Conservation (phyloP, 2,329 filamentous ascomycete species). For the Colletotrichum plurivorum region DNA sequence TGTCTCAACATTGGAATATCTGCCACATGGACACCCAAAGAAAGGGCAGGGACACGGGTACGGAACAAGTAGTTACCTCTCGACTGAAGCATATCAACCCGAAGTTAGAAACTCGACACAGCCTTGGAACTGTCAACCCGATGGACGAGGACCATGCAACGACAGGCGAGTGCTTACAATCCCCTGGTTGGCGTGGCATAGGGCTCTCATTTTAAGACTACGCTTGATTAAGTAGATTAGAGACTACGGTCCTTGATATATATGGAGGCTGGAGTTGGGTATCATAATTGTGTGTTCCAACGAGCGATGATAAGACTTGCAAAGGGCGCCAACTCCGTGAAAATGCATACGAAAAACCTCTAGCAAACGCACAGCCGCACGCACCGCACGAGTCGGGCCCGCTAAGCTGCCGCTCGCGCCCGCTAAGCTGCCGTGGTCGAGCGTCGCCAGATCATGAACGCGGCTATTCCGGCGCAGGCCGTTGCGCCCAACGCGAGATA, state of each 20-base stretch:
- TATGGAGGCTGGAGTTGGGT: slow-evolving; percentile 40
- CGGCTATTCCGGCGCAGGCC: slow-evolving; percentile 73
- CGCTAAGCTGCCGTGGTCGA: slow-evolving; percentile 63
- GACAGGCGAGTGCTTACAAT: neutral
- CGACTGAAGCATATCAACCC: too few relatives aligned
- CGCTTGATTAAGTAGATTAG: slow-evolving; percentile 30
- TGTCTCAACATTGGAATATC: too few relatives aligned
- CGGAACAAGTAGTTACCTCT: too few relatives aligned
- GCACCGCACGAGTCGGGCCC: too few relatives aligned
- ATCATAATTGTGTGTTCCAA: slow-evolving; percentile 37
- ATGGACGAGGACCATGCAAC: too few relatives aligned
- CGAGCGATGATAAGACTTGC: slow-evolving; percentile 15
- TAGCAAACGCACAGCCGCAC: neutral
- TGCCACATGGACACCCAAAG: too few relatives aligned
- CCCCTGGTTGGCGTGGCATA: neutral
- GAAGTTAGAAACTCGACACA: too few relatives aligned
- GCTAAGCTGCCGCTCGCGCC: slow-evolving; percentile 51
- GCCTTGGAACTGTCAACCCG: too few relatives aligned
- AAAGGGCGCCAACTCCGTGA: slow-evolving; percentile 33
- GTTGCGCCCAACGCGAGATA: slow-evolving; percentile 88
- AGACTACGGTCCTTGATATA: slow-evolving; percentile 24
- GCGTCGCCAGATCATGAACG: slow-evolving; percentile 75
- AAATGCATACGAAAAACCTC: slow-evolving; percentile 25
- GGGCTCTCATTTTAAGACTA: too few relatives aligned
- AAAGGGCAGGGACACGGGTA: too few relatives aligned